These are phyloP conservation scores for Pelargonium citronellum DNA, from an alignment of 441 rosid species.

Conservation along the genomic window DNA sequence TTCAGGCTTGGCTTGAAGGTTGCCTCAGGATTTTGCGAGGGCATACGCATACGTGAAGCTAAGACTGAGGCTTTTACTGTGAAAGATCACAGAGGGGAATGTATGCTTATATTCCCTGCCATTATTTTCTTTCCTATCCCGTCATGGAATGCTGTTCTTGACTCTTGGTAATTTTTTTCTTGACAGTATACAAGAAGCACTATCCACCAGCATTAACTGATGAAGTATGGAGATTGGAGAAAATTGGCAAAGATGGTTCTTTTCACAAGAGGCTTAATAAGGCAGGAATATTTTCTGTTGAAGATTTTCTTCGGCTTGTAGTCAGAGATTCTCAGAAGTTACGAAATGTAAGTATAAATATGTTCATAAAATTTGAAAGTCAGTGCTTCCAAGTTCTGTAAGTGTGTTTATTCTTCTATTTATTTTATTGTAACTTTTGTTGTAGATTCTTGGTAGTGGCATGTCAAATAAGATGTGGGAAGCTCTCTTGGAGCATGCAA, in stretches of 20 bases:
- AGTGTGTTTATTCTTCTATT: not conserved
- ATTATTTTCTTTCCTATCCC: constrained; percentile 6
- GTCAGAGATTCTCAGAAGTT: constrained; percentile 66
- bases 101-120: constrained; percentile 34
- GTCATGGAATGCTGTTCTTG: constrained; percentile 9
- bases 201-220: constrained; percentile 87
- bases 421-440: constrained; percentile 2
- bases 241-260: constrained; percentile 97
- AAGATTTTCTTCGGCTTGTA: constrained; percentile 69
- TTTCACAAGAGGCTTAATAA: constrained; percentile 78
- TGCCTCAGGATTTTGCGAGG: constrained; percentile 62
- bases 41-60: constrained; percentile 78
- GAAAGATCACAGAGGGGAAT: constrained; percentile 96
- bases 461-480: constrained; percentile 99
- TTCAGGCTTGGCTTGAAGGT: constrained; percentile 90
- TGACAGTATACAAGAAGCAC: constrained; percentile 95
- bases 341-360: constrained; percentile 57
- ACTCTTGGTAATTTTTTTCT: not conserved
- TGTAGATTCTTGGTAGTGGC: constrained; percentile 94
- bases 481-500: constrained; percentile 85
- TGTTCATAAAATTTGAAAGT: constrained; percentile 18
- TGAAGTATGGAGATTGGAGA: constrained; percentile 98
- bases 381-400: constrained; percentile 10
- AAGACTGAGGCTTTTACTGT: constrained; percentile 96
- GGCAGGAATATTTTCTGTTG: constrained; percentile 48